phyloP scores from a whole-genome alignment of 1,284 basidiomycete genomes.

The Melampsora larici-populina region DNA sequence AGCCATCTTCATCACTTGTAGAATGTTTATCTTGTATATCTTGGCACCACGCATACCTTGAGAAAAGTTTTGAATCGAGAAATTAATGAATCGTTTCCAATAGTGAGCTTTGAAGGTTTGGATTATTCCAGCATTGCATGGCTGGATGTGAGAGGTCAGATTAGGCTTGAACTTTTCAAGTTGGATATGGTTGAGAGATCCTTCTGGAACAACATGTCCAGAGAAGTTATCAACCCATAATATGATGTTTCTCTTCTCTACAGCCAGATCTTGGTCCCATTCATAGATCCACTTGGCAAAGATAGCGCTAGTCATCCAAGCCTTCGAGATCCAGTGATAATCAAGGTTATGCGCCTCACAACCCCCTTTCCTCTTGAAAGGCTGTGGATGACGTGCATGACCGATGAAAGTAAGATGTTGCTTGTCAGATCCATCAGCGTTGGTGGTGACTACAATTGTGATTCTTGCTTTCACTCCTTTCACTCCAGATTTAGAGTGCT shows the following conservation, averaged over 20 bases:
- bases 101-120: conserved; percentile 9
- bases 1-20: background rate
- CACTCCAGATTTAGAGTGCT: too few relatives aligned
- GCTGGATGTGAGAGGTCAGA: conserved; percentile 16
- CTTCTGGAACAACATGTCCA: background rate
- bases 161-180: conserved; percentile 21
- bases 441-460: conserved; percentile 16
- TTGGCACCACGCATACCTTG: background rate
- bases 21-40: background rate
- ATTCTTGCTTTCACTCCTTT: conserved; percentile 17
- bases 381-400: background rate
- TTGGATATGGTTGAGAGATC: background rate
- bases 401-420: conserved; percentile 8
- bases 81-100: background rate
- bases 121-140: conserved; percentile 20
- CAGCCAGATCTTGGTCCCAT: background rate
- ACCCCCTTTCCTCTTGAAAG: conserved; percentile 7
- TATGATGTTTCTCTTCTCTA: conserved; percentile 1
- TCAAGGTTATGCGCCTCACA: background rate
- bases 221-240: conserved; percentile 15
- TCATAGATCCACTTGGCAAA: conserved; percentile 2
- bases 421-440: conserved; percentile 9
- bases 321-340: conserved; percentile 3
- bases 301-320: conserved; percentile 12
- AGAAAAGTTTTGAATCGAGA: background rate